phyloP scores from a whole-genome alignment of 306 rosid species.

The Fragaria nilgerrensis region DNA sequence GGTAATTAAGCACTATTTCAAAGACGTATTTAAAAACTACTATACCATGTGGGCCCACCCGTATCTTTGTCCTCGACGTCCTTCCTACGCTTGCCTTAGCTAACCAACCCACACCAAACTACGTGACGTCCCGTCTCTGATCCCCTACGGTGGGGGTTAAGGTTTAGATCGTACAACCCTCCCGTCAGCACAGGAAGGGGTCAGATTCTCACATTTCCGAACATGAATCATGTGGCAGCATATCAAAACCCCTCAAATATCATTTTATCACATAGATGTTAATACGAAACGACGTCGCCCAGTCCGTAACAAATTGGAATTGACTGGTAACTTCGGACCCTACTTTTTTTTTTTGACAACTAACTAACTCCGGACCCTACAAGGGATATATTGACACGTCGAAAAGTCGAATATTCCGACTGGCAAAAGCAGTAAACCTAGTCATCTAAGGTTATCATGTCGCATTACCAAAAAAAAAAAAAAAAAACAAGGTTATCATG shows the following conservation, averaged over 20 bases:
- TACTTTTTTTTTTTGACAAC: too few species aligned
- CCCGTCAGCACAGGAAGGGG: background rate
- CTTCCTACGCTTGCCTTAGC: constrained; percentile 16
- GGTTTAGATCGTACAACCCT: background rate
- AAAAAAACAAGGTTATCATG: background rate
- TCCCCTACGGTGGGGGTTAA: constrained; percentile 18
- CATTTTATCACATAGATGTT: background rate
- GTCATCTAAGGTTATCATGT: background rate
- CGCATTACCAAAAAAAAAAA: too few species aligned
- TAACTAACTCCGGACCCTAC: background rate
- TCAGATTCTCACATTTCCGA: background rate
- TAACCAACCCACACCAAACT: constrained; percentile 21
- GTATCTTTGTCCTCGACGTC: constrained; percentile 35
- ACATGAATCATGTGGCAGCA: background rate
- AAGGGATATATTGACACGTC: background rate
- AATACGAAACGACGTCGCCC: background rate
- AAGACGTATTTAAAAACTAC: background rate
- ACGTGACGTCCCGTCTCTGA: constrained; percentile 10
- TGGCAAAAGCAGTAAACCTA: background rate
- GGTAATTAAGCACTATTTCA: background rate
- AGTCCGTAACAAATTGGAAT: background rate
- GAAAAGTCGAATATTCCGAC: background rate
- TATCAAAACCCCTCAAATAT: background rate
- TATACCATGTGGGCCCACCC: constrained; percentile 5
- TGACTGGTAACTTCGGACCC: too few species aligned